These are phyloP conservation scores for Termitomyces sp. DNA, from an alignment of 768 basidiomycete genomes.

Conservation along the genomic window DNA sequence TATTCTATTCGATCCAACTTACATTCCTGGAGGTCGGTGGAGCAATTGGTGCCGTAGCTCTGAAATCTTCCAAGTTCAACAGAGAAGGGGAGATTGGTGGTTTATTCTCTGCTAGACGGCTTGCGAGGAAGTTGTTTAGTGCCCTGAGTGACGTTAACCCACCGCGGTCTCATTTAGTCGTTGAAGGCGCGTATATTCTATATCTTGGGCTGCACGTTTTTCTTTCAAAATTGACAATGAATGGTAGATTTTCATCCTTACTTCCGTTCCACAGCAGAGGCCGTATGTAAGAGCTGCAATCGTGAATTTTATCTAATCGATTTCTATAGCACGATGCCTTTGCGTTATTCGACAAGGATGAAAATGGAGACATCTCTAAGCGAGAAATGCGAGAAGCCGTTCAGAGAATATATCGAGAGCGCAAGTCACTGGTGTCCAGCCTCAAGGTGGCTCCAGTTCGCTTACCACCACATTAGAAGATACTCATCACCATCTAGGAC, in stretches of 20 bases:
- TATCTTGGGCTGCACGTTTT: not conserved
- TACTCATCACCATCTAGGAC: conserved; percentile 38
- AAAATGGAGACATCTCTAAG: conserved; percentile 77
- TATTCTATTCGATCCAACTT: not conserved
- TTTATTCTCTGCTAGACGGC: conserved; percentile 56
- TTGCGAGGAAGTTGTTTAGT: conserved; percentile 67
- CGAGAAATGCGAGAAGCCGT: conserved; percentile 81
- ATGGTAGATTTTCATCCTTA: conserved; percentile 72
- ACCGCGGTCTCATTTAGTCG: conserved; percentile 54
- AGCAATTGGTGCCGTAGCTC: conserved; percentile 65
- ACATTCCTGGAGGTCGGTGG: conserved; percentile 38
- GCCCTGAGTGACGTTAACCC: conserved; percentile 56
- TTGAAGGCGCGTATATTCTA: conserved; percentile 45
- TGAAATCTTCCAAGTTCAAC: conserved; percentile 62
- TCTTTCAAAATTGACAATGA: not conserved
- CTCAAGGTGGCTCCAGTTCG: conserved; percentile 48
- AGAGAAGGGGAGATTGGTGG: conserved; percentile 48
- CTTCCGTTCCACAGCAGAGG: conserved; percentile 66
- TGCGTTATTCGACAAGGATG: conserved; percentile 70
- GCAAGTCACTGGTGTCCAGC: conserved; percentile 64
- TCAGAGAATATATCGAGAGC: conserved; percentile 73
- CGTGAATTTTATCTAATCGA: conserved; percentile 6
- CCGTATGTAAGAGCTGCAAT: conserved; percentile 36
- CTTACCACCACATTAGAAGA: not conserved
- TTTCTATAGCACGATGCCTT: conserved; percentile 57